Conservation (phyloP, 202 grass and related monocot genomes). For the Setaria italica region DNA sequence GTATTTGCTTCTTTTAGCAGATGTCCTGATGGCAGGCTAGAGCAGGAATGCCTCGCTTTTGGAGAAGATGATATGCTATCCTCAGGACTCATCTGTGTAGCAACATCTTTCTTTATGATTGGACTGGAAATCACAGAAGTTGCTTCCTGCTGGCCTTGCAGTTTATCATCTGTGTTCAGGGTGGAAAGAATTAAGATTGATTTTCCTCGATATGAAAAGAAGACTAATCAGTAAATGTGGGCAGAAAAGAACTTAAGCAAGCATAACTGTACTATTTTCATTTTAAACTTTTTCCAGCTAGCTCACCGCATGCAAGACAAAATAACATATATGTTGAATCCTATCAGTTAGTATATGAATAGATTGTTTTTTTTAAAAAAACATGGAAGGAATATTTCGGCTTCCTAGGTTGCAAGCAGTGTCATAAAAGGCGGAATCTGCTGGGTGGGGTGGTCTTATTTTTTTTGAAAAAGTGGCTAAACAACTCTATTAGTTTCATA, state of each 20-base stretch:
- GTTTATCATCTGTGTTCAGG: conserved; percentile 67
- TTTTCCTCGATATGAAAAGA: background rate
- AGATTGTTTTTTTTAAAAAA: background rate
- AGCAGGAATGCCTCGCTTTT: conserved; percentile 69
- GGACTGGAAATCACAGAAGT: conserved; percentile 59
- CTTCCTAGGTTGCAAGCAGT: background rate
- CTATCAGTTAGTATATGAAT: conserved; percentile 12
- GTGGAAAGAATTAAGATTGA: conserved; percentile 35
- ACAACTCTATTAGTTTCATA: background rate
- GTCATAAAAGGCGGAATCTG: background rate
- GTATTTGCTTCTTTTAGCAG: conserved; percentile 64
- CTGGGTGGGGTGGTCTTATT: background rate
- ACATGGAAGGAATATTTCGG: background rate
- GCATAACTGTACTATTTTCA: background rate
- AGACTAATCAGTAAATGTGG: conserved; percentile 13
- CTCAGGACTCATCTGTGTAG: conserved; percentile 93
- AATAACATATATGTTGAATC: background rate
- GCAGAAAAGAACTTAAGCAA: background rate
- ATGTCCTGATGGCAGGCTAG: conserved; percentile 60
- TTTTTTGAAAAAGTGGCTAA: background rate
- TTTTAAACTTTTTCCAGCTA: background rate
- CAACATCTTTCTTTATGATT: conserved; percentile 79
- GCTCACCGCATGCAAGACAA: background rate
- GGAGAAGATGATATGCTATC: conserved; percentile 76
- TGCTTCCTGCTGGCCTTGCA: conserved; percentile 54